These are phyloP conservation scores for Pleurotus tuoliensis DNA, from an alignment of 768 basidiomycete species.

Conservation along the genomic window DNA sequence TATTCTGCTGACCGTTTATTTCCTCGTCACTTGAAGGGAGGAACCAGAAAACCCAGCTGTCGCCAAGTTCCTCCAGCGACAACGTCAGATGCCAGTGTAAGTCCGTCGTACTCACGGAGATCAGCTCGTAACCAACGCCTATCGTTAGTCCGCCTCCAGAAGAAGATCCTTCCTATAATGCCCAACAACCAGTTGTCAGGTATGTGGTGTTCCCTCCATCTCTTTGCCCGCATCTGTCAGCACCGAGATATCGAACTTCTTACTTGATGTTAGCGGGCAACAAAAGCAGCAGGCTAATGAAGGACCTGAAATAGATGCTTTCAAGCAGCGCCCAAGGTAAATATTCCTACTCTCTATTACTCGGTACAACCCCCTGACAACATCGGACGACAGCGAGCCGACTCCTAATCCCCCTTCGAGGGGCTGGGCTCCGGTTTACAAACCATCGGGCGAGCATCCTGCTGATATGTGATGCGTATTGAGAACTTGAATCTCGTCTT, in stretches of 20 bases:
- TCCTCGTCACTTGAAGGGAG: background rate
- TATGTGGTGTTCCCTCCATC: too few species aligned
- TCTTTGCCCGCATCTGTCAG: too few species aligned
- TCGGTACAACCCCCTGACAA: background rate
- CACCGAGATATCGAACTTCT: too few species aligned
- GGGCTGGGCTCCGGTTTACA: conserved; percentile 4
- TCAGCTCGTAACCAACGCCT: too few species aligned
- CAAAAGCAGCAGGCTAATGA: background rate
- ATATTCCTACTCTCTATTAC: background rate
- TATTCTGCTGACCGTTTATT: background rate
- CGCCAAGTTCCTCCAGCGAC: too few species aligned
- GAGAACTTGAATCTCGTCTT: background rate
- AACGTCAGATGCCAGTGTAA: too few species aligned
- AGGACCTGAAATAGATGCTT: background rate
- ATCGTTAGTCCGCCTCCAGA: too few species aligned
- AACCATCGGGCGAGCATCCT: background rate
- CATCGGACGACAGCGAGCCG: background rate
- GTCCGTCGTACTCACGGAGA: too few species aligned
- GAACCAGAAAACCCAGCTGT: background rate
- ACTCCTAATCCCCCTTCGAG: background rate
- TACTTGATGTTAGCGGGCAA: too few species aligned
- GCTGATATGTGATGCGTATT: background rate
- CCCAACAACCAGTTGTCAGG: too few species aligned
- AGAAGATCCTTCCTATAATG: too few species aligned
- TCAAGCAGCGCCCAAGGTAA: background rate